Evolutionary conservation across 441 rosid genomes (phyloP), one percentile per base, ranked within the genome.

Genomic region (Croton laevigatus): DNA sequence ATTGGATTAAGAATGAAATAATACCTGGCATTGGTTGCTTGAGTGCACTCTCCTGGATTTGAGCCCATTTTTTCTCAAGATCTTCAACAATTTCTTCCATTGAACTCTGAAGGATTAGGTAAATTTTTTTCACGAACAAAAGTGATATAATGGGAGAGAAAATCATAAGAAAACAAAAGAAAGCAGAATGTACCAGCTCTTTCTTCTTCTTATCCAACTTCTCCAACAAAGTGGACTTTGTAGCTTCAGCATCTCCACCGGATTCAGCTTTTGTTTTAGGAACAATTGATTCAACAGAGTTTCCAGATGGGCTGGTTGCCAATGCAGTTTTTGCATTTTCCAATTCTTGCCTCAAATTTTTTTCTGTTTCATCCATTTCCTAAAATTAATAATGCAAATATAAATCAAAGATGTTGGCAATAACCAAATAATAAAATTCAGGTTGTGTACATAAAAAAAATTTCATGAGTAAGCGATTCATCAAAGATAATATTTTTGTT

Each of bases 21-120:
- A 75, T 82, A 89, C 98, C 97, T 78, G 97, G 95, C 36, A 89
- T 82, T 76, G 91, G 89, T 78, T 85, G 89, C 82, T 82, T 90
- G 73, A 83, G 71, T 52, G 92, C 89, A 77, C 75, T 82, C 48
- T 88, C 86, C 86, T 93, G 95, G 76, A 86, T 54, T 76, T 61
- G 73, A 48, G 77, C 81, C 95, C 98, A 93, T 59, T 73, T 86
- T 71, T 74, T 85, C 81, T 90, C 98, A 70, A 91, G 85, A 70
- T 78, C 85, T 75, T 75, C 81, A 75, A 93, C 88, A 58, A 75
- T 79, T 73, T 81, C 89, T 85, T 89, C 89, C 75, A 87, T 77
- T 65, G 83, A 81, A 79, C 81, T 85, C 97, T 93, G 84, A 55
- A 79, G 66, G 62, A 78, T 65, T 42, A 75, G 27, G 38, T 27